Evolutionary conservation across 2,329 filamentous ascomycete genomes (phyloP).

Genomic region (Xylariales sp.): DNA sequence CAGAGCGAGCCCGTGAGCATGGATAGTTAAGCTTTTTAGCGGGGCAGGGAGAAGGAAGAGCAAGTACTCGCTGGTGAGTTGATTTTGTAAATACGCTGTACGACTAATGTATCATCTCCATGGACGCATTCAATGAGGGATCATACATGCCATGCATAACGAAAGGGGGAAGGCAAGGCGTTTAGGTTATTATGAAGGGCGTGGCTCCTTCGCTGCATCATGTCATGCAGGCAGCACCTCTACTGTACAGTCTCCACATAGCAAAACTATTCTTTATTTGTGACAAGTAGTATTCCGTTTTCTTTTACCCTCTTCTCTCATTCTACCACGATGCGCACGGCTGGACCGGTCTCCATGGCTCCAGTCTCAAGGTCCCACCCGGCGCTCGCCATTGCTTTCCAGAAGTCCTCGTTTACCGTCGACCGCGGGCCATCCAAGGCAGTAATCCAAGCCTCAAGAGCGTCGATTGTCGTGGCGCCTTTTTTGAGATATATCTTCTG

Average conservation of each 20-base stretch:
- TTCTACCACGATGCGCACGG: conserved; percentile 55
- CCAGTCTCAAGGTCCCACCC: conserved; percentile 76
- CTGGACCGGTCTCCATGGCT: conserved; percentile 74
- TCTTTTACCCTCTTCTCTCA: conserved; percentile 42
- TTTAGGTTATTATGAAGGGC: conserved; percentile 38
- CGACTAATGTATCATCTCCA: conserved; percentile 37
- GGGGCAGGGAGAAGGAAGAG: too few relatives aligned
- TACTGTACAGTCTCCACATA: conserved; percentile 35
- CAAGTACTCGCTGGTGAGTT: conserved; percentile 23
- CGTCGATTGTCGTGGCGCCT: conserved; percentile 55
- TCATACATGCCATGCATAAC: conserved; percentile 15
- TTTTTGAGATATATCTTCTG: conserved; percentile 74
- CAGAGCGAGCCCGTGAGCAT: too few relatives aligned
- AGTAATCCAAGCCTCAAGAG: conserved; percentile 54
- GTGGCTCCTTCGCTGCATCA: conserved; percentile 21
- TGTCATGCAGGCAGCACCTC: conserved; percentile 25
- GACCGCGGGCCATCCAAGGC: conserved; percentile 50
- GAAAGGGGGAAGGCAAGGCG: conserved; percentile 33
- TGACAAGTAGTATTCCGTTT: conserved; percentile 33
- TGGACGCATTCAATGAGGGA: conserved; percentile 3
- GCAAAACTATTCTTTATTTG: conserved; percentile 29
- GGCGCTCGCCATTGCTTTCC: conserved; percentile 54
- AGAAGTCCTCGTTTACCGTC: conserved; percentile 56
- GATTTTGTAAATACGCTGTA: conserved; percentile 36
- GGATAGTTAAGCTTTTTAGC: not conserved